Evolutionary conservation across 192 early-diverging fungal genomes (phyloP), one percentile per base, ranked within the genome.

Genomic region (Gaertneriomyces sp.): DNA sequence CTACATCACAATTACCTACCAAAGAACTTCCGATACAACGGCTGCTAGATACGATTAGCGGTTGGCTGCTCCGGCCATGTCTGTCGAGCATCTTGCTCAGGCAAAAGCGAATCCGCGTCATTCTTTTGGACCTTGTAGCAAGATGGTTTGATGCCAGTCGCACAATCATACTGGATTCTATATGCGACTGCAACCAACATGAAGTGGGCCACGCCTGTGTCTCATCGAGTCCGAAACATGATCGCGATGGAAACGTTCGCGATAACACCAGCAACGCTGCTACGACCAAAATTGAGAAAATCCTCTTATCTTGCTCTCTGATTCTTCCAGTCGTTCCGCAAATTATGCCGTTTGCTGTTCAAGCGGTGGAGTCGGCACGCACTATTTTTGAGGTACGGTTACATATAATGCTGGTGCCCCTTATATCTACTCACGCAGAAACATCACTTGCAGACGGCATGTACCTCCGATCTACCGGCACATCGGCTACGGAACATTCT

Each of bases 81-180:
- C 53, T 69, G 10, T 33, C 25, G 25, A 33, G 25, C 25, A 64
- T 73, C 9, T 16, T 49, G 19, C 14, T 17, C 33, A 19, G 87
- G 45, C 70, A 79, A 8, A 63, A 72, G n/a, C 64, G 79, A 7
- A 88, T 87, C 66, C 74, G 94, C 16, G 89, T 92, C 3, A 68
- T 96, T 11, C 76, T 91, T 7, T 78, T 94, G 20, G 94, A 96
- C 59, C 78, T 96, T 39, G 80, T 84, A 0, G 88, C 88, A 12
- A 85, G 94, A 50, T 92, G 90, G 91, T 19, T 73, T 3, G 54
- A 33, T 33, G 25, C 25, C 1, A 65, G 5, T 17, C 50, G 3
- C 49, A 73, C 0, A 41, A 49, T 12, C 44, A 44, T 33, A 19
- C 39, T 38, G 51, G 7, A 41, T 14, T 17, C 5, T 7, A 12